Conservation (phyloP, 106 monocot genomes). For the Apostasia ramifera region DNA sequence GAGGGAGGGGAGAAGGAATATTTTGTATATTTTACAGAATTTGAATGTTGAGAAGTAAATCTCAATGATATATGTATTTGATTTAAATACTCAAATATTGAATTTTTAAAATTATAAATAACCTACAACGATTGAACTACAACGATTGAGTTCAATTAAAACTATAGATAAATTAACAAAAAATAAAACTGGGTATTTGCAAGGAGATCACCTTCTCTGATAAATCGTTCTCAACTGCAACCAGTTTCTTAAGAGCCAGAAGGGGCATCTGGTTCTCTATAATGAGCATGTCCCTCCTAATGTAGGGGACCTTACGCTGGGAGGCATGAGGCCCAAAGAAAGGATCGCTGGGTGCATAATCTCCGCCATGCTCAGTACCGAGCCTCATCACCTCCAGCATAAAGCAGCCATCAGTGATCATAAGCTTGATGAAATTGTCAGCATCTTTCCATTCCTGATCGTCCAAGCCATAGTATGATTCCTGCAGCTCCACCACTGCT, state of each 20-base stretch:
- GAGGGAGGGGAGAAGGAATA: too few relatives aligned
- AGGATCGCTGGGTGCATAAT: conserved; percentile 5
- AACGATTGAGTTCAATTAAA: too few relatives aligned
- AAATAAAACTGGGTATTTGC: too few relatives aligned
- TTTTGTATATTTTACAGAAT: too few relatives aligned
- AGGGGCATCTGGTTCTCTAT: conserved; percentile 28
- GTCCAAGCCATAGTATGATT: neutral
- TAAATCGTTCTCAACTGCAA: conserved; percentile 8
- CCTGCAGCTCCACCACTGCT: neutral
- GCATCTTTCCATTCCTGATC: neutral
- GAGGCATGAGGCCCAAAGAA: conserved; percentile 12
- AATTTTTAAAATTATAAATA: too few relatives aligned
- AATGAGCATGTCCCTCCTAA: conserved; percentile 23
- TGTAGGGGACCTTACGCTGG: conserved; percentile 8
- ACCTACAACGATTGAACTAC: neutral
- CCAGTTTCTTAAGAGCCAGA: conserved; percentile 18
- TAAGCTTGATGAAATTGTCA: conserved; percentile 23
- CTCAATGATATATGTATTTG: too few relatives aligned
- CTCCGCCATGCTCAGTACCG: too few relatives aligned
- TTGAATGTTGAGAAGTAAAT: too few relatives aligned
- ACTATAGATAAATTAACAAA: too few relatives aligned
- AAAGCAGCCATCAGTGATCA: conserved; percentile 44
- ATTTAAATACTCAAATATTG: too few relatives aligned
- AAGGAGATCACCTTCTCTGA: neutral
- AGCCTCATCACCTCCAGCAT: conserved; percentile 20